A percentile compares a stretch with the other conserved stretches of the same genome.
These are phyloP conservation scores for Chrysochromulina parva DNA, from an alignment of 78 protist genomes.

Conservation along the genomic window DNA sequence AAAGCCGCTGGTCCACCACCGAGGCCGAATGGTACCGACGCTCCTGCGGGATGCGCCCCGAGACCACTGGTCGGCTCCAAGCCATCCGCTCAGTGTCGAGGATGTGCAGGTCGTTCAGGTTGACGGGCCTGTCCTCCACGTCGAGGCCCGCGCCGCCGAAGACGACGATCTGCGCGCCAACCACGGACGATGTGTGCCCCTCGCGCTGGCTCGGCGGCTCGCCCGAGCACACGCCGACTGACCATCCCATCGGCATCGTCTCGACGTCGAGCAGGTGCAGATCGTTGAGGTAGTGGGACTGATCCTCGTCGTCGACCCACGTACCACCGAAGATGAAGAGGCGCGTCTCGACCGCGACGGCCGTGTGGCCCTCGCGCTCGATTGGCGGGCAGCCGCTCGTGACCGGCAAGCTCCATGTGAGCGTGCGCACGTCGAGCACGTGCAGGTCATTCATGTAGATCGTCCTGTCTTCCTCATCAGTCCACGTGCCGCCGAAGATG, in stretches of 20 bases:
- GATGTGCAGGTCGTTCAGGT: neutral
- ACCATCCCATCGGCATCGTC: too few species aligned
- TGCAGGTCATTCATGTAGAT: conserved; percentile 6
- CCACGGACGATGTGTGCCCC: neutral
- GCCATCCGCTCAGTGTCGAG: neutral
- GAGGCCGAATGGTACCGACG: neutral
- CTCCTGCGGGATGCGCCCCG: neutral
- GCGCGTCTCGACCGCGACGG: neutral
- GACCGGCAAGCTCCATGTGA: neutral
- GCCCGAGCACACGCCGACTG: too few species aligned
- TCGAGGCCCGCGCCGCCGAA: conserved; percentile 27
- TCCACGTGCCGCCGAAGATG: conserved; percentile 22
- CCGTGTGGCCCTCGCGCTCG: conserved; percentile 2
- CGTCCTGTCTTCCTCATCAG: neutral
- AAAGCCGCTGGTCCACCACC: neutral
- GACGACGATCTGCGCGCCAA: neutral
- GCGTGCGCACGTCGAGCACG: neutral
- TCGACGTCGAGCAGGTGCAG: neutral
- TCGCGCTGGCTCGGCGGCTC: neutral
- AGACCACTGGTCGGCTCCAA: neutral
- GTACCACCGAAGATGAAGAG: neutral
- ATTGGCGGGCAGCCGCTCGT: neutral
- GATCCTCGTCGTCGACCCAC: neutral
- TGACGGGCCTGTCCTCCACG: neutral
- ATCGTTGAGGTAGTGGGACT: neutral